These are phyloP conservation scores for Erythrobasidium hasegawianum DNA, from an alignment of 1,284 basidiomycete species.

Conservation along the genomic window DNA sequence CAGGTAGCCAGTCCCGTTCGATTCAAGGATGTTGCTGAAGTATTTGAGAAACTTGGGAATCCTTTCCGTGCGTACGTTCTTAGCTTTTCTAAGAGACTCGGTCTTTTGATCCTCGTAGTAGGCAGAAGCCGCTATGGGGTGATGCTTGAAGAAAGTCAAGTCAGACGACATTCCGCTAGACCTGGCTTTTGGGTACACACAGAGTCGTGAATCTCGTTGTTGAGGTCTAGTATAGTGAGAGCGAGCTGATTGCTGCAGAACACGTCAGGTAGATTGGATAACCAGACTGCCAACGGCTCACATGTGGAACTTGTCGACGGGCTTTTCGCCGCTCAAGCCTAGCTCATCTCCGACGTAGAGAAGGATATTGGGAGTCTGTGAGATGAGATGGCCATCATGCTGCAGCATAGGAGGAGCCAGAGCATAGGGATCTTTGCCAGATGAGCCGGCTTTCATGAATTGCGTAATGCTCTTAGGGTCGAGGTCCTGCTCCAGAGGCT, in stretches of 20 bases:
- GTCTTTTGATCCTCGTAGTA: slow-evolving; percentile 58
- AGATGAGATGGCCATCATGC: slow-evolving; percentile 38
- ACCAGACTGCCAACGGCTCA: slow-evolving; percentile 46
- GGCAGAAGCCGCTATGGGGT: slow-evolving; percentile 49
- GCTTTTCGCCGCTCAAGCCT: slow-evolving; percentile 41
- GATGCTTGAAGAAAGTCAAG: slow-evolving; percentile 47
- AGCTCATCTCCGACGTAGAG: slow-evolving; percentile 46
- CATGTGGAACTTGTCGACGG: slow-evolving; percentile 46
- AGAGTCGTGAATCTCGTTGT: slow-evolving; percentile 52
- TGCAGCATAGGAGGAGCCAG: slow-evolving; percentile 50
- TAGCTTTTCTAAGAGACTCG: slow-evolving; percentile 49
- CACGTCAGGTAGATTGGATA: neutral
- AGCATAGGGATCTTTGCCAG: slow-evolving; percentile 27
- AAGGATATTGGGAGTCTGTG: slow-evolving; percentile 46
- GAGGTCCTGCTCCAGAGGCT: slow-evolving; percentile 29
- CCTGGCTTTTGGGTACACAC: slow-evolving; percentile 5
- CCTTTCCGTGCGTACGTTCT: slow-evolving; percentile 52
- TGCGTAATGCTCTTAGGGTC: slow-evolving; percentile 11
- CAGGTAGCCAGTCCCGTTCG: slow-evolving; percentile 50
- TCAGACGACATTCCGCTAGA: slow-evolving; percentile 37
- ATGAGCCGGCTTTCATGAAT: slow-evolving; percentile 21
- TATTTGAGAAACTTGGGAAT: slow-evolving; percentile 55
- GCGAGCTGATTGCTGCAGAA: slow-evolving; percentile 49
- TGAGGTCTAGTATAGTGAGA: slow-evolving; percentile 53
- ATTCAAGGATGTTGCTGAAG: slow-evolving; percentile 51